These are phyloP conservation scores for Lyophyllum decastes DNA, from an alignment of 768 basidiomycete genomes.

Conservation along the genomic window DNA sequence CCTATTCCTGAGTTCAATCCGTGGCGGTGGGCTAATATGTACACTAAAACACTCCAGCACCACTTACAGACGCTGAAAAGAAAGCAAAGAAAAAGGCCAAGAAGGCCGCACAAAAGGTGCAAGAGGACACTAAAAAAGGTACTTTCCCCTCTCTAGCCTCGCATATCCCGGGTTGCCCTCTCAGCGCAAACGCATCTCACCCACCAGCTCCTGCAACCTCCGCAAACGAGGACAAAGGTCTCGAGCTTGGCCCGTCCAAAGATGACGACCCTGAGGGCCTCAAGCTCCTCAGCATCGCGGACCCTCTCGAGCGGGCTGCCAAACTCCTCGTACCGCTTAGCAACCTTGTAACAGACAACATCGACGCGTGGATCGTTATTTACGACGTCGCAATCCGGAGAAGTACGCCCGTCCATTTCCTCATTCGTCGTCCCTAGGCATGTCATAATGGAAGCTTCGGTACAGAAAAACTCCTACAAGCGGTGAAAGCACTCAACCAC, in stretches of 20 bases:
- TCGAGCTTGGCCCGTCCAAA: conserved; percentile 53
- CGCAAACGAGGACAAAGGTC: conserved; percentile 68
- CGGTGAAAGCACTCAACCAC: conserved; percentile 62
- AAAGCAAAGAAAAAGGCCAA: conserved; percentile 88
- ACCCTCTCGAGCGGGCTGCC: conserved; percentile 74
- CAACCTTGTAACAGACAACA: conserved; percentile 46
- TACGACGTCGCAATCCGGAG: conserved; percentile 85
- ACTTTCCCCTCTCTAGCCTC: conserved; percentile 12
- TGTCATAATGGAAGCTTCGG: neutral
- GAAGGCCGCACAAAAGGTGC: conserved; percentile 67
- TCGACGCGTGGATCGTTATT: conserved; percentile 71
- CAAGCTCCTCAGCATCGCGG: conserved; percentile 61
- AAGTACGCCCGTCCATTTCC: conserved; percentile 49
- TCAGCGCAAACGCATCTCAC: neutral
- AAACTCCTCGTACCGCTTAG: conserved; percentile 69
- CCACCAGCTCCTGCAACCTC: conserved; percentile 32
- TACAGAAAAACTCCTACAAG: conserved; percentile 83
- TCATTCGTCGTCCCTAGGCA: neutral
- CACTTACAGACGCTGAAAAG: conserved; percentile 65
- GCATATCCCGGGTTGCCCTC: neutral
- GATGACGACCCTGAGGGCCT: conserved; percentile 87
- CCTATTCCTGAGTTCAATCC: neutral
- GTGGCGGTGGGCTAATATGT: neutral
- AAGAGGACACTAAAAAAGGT: conserved; percentile 79
- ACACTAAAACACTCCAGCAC: conserved; percentile 25